Evolutionary conservation across 2,329 filamentous ascomycete species (phyloP), one percentile per base, ranked within the genome.

Genomic region (Lomentospora prolificans): DNA sequence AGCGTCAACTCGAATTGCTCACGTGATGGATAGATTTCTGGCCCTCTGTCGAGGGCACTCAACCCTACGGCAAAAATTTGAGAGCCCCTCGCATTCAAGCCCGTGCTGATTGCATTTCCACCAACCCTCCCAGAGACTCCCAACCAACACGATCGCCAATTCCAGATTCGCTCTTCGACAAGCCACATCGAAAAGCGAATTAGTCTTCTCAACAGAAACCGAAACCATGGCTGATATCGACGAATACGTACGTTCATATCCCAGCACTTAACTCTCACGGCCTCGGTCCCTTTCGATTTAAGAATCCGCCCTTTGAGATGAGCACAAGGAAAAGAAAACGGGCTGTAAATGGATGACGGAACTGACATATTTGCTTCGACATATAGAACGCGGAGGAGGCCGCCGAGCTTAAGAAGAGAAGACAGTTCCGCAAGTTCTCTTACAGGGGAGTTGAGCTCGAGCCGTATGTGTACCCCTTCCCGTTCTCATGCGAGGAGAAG

Each of bases 371-470:
- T 10, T 60, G 53, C 50, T 41, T 55, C 56, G 39, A 57, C 6
- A 58, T 59, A 67, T 70, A 96, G 90, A 92, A 96, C 82, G 86
- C 91, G 75, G 90, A 95, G 82, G 89, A 94, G 84, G 92, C 92
- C 79, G 92, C 90, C 75, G 94, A 96, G 89, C 81, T 99, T 79
- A 99, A 97, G 90, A 95, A 89, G 85, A 95, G 87, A 83, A 95
- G 94, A 92, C 81, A 90, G 69, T 96, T 97, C 89, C 89, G 90
- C 82, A 99, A 97, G 87, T 99, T 97, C 76, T 94, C 91, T 68
- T 99, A 96, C 89, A 89, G 94, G 75, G 94, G 94, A 73, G 89
- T 99, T 77, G 94, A 99, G 78, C 91, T 99, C 76, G 94, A 99
- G 77, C 89, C 96, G 92, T 96, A 91, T 72, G 90, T 80, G 65